These are phyloP conservation scores for Venturia oleaginea DNA, from an alignment of 2,329 filamentous ascomycete genomes.

Conservation along the genomic window DNA sequence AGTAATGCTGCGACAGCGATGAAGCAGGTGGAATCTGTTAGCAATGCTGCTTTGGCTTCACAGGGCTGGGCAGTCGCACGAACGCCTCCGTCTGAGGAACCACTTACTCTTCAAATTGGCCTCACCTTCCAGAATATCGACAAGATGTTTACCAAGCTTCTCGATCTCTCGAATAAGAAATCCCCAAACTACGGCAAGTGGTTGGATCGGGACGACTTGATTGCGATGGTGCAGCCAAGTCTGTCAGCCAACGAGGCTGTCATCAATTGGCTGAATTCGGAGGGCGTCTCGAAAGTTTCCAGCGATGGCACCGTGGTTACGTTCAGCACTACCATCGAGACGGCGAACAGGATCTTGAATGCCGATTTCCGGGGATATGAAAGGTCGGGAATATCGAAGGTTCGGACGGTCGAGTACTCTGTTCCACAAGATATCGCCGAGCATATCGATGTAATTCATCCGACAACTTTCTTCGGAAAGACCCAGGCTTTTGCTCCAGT, in stretches of 20 bases:
- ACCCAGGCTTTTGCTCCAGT: background rate
- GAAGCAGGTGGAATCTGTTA: slow-evolving; percentile 6
- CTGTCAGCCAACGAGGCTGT: slow-evolving; percentile 44
- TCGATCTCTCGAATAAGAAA: background rate
- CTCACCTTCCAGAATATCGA: slow-evolving; percentile 3
- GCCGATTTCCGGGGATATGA: slow-evolving; percentile 32
- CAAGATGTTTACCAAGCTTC: background rate
- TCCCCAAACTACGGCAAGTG: slow-evolving; percentile 47
- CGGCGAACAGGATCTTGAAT: slow-evolving; percentile 37
- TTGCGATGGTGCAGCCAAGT: slow-evolving; percentile 44
- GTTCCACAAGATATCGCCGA: slow-evolving; percentile 47
- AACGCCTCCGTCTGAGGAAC: background rate
- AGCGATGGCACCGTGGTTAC: slow-evolving; percentile 35
- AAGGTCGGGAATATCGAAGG: background rate
- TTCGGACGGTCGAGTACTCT: slow-evolving; percentile 52
- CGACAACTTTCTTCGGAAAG: slow-evolving; percentile 39
- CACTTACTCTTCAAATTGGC: background rate
- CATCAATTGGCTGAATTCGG: slow-evolving; percentile 43
- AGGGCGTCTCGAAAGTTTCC: background rate
- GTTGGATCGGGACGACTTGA: slow-evolving; percentile 50
- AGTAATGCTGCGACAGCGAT: slow-evolving; percentile 4
- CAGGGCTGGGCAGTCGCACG: slow-evolving; percentile 4
- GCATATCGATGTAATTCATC: slow-evolving; percentile 54
- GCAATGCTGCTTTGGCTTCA: background rate
- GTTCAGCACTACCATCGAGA: slow-evolving; percentile 32